A percentile compares a stretch with the other conserved stretches of the same genome.
Conservation (phyloP, 192 early-diverging fungal genomes). For the Coemansia sp. region DNA sequence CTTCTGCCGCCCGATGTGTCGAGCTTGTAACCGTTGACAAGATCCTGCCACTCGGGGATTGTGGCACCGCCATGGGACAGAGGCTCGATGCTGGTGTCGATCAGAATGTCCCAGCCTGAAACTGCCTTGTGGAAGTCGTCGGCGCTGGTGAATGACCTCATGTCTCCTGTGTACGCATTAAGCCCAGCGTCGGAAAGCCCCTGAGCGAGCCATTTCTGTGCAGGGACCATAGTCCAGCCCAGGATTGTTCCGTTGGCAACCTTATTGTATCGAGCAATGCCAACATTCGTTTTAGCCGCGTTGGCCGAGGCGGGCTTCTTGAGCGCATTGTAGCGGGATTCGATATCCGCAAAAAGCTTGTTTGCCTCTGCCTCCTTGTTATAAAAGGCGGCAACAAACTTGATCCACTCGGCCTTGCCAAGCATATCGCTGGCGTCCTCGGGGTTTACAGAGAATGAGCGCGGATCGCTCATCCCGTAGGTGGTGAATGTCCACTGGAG, state of each 20-base stretch:
- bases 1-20: neutral
- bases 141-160: constrained; percentile 29
- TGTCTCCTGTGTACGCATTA: constrained; percentile 36
- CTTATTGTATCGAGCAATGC: constrained; percentile 49
- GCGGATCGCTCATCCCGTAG: constrained; percentile 52
- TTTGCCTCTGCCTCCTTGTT: constrained; percentile 45
- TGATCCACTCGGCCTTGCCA: constrained; percentile 51
- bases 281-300: constrained; percentile 22
- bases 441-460: constrained; percentile 41
- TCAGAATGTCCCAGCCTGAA: constrained; percentile 60
- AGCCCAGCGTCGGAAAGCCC: constrained; percentile 63
- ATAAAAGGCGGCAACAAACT: constrained; percentile 41
- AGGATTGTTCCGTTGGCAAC: constrained; percentile 42
- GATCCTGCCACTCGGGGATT: constrained; percentile 47
- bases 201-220: constrained; percentile 46
- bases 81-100: constrained; percentile 57
- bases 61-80: constrained; percentile 60
- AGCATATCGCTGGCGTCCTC: constrained; percentile 42
- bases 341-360: constrained; percentile 38
- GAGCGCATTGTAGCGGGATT: constrained; percentile 35
- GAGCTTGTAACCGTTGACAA: constrained; percentile 34
- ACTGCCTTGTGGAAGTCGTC: constrained; percentile 57
- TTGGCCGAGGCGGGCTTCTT: constrained; percentile 15
- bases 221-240: constrained; percentile 45
- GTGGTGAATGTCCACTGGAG: constrained; percentile 57